These are phyloP conservation scores for Dothidotthia symphoricarpi DNA, from an alignment of 2,329 filamentous ascomycete genomes.

Conservation along the genomic window DNA sequence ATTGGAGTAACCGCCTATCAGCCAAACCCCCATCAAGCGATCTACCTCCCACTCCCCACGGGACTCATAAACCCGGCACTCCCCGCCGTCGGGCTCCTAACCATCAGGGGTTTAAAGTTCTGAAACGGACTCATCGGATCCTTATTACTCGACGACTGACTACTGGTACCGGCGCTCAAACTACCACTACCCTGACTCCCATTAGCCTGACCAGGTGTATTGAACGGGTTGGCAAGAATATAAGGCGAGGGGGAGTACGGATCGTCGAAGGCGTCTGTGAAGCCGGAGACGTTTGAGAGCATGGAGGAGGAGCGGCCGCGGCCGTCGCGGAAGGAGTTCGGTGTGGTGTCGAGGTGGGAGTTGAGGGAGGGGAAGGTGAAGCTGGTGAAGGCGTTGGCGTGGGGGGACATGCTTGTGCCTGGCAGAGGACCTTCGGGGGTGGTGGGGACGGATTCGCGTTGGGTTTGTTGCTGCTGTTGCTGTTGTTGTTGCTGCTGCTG, in stretches of 20 bases:
- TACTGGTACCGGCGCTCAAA: slow-evolving; percentile 45
- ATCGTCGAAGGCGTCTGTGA: slow-evolving; percentile 49
- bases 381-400: slow-evolving; percentile 36
- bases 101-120: slow-evolving; percentile 34
- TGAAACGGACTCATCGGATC: slow-evolving; percentile 42
- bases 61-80: slow-evolving; percentile 35
- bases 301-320: slow-evolving; percentile 53
- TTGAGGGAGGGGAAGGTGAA: slow-evolving; percentile 40
- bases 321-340: slow-evolving; percentile 36
- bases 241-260: slow-evolving; percentile 25
- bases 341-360: slow-evolving; percentile 32
- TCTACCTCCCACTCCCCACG: slow-evolving; percentile 26
- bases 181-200: slow-evolving; percentile 51
- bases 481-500: slow-evolving; percentile 39
- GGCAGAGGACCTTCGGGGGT: slow-evolving; percentile 63
- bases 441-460: slow-evolving; percentile 43
- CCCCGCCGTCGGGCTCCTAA: slow-evolving; percentile 32
- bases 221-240: slow-evolving; percentile 39
- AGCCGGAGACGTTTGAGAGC: slow-evolving; percentile 53
- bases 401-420: slow-evolving; percentile 48
- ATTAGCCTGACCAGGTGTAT: slow-evolving; percentile 40
- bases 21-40: slow-evolving; percentile 6
- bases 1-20: slow-evolving; percentile 9
- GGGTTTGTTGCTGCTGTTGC: slow-evolving; percentile 40
- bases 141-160: slow-evolving; percentile 39